phyloP scores from a whole-genome alignment of 805 yeast species.

The Metschnikowia henanensis region DNA sequence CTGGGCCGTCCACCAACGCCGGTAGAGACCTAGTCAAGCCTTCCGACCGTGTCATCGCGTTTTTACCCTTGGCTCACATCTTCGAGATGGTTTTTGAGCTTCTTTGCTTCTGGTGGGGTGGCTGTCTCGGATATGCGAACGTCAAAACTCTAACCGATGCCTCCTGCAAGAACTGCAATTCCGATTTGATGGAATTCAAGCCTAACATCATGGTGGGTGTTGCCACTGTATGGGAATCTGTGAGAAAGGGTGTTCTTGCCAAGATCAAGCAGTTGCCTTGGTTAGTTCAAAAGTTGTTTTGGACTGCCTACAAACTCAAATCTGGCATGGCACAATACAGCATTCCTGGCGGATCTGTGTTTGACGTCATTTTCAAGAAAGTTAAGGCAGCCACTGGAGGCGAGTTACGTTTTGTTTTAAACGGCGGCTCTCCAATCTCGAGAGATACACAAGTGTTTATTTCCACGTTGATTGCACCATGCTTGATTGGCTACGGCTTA shows the following conservation, averaged over 20 bases:
- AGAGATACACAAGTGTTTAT: conserved; percentile 80
- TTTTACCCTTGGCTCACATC: conserved; percentile 95
- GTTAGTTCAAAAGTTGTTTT: conserved; percentile 74
- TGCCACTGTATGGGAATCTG: conserved; percentile 97
- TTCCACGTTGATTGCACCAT: conserved; percentile 72
- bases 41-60: conserved; percentile 76
- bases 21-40: conserved; percentile 48
- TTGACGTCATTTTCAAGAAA: conserved; percentile 84
- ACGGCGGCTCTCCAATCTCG: conserved; percentile 93
- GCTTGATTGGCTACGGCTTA: conserved; percentile 93
- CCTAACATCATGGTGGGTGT: conserved; percentile 98
- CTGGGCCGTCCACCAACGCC: conserved; percentile 73
- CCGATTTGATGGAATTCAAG: conserved; percentile 82
- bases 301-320: conserved; percentile 85
- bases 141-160: conserved; percentile 88
- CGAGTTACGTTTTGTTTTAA: conserved; percentile 63
- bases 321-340: conserved; percentile 57
- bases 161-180: conserved; percentile 79
- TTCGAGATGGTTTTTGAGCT: conserved; percentile 91
- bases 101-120: conserved; percentile 84
- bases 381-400: conserved; percentile 97
- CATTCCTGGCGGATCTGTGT: conserved; percentile 70
- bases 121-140: conserved; percentile 82
- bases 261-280: conserved; percentile 70
- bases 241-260: conserved; percentile 85